phyloP scores from a whole-genome alignment of 2,329 filamentous ascomycete genomes.

The Trichoderma koningiopsis region DNA sequence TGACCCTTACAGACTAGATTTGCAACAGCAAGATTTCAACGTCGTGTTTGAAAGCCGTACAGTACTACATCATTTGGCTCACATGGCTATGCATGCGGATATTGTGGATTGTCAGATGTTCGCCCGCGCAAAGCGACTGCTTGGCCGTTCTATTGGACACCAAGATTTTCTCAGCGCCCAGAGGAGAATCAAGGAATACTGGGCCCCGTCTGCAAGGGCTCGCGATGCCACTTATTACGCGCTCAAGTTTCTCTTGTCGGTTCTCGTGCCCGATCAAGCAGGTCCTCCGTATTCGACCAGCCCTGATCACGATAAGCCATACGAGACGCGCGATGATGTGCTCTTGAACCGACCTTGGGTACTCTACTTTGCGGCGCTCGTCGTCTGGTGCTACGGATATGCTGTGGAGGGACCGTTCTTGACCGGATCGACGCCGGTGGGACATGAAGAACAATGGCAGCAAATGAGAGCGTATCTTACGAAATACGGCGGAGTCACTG shows the following conservation, averaged over 20 bases:
- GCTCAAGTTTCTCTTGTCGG: conserved; percentile 82
- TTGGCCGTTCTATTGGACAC: conserved; percentile 81
- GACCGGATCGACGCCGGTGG: conserved; percentile 53
- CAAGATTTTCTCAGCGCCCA: conserved; percentile 80
- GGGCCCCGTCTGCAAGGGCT: conserved; percentile 86
- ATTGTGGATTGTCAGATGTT: conserved; percentile 98
- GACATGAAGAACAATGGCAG: conserved; percentile 65
- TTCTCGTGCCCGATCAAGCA: conserved; percentile 62
- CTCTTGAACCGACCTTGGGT: conserved; percentile 94
- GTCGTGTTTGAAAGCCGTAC: conserved; percentile 82
- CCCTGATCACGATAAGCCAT: conserved; percentile 54
- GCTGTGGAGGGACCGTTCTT: conserved; percentile 80
- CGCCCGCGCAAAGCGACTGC: conserved; percentile 79
- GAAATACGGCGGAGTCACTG: conserved; percentile 69
- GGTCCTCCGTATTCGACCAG: conserved; percentile 42
- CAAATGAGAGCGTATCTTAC: conserved; percentile 81
- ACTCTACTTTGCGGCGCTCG: conserved; percentile 85
- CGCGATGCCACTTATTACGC: conserved; percentile 93
- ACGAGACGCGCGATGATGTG: conserved; percentile 84
- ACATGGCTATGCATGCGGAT: conserved; percentile 97
- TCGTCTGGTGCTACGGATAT: conserved; percentile 94
- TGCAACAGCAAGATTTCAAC: conserved; percentile 61
- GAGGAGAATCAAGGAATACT: conserved; percentile 81
- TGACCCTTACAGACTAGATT: conserved; percentile 58
- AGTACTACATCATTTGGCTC: conserved; percentile 88